Base-by-base conservation (phyloP, 768 basidiomycete species). In the Boletus coccyginus region DNA sequence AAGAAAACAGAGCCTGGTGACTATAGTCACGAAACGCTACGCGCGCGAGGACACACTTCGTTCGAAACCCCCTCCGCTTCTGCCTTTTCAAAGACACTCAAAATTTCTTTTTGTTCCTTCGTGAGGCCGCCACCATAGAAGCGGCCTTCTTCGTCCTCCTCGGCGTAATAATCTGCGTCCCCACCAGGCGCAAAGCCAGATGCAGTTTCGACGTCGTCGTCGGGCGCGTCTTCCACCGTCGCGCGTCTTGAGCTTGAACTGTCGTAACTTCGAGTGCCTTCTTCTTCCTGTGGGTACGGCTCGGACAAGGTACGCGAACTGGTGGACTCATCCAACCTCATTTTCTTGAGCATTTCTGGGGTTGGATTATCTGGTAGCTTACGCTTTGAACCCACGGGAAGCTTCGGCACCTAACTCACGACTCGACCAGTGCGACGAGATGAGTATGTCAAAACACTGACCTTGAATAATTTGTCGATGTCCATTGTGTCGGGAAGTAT, bases 81-180 rank as follows among this genome's bases (percentile, higher is more conserved):
- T 7, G 85, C 81, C 49, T 75, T 80, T 62, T 98, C 96, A 69
- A 99, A 96, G 56, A 99, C 95, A 61, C 91, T 93, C 55, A 99
- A 68, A 39, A 99, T 98, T 54, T 94, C 87, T 69, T 98, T 95
- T 75, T 99, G 97, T 68, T 94, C 89, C 39, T 79, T 81, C 2
- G 93, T 95, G 58, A 99, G 75, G 2, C 97, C 97, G 1, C 95
- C 94, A 39, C 97, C 97, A 66, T 87, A 96, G 74, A 96, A 95
- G 12, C 94, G 80, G 1, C 92, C 94, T 63, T 94, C 93, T 24
- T 89, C 91, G 66, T 95, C 94, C 71, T 95, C 94, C 63, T 96
- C 95, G 5, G 70, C 81, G 64, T 90, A 94, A 70, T 94, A 95
- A 67, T 95, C 93, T 1, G 91, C 89, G 61, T 96, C 94, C 24